Conservation (phyloP, 192 early-diverging fungal genomes). For the Coemansia sp. region DNA sequence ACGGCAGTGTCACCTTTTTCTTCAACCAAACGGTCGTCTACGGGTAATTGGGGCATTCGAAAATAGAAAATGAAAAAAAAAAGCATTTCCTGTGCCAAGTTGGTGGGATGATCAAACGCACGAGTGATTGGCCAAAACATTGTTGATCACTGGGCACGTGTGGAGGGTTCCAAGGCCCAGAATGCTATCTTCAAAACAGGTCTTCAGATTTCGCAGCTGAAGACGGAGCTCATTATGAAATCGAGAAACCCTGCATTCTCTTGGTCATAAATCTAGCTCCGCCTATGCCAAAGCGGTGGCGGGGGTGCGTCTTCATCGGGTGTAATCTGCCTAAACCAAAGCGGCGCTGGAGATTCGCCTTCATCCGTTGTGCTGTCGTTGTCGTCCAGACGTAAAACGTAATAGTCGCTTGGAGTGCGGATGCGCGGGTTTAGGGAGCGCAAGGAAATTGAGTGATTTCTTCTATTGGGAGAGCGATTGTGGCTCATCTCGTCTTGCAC, state of each 20-base stretch:
- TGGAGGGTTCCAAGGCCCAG: not conserved
- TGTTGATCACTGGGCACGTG: not conserved
- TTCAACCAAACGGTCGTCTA: not conserved
- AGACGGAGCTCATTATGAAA: no score
- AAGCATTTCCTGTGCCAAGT: not conserved
- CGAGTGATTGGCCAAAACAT: conserved; percentile 12
- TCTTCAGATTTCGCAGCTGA: no score
- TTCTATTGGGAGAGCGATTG: not conserved
- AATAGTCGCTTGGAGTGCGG: conserved; percentile 2
- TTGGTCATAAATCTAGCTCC: not conserved
- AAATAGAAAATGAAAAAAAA: not conserved
- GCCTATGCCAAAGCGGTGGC: not conserved
- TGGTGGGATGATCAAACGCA: conserved; percentile 8
- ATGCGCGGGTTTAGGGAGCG: not conserved
- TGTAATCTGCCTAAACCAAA: not conserved
- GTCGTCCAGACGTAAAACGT: conserved; percentile 18
- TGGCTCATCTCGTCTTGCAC: not conserved
- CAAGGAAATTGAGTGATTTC: not conserved
- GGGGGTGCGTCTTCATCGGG: no score
- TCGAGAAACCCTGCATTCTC: no score
- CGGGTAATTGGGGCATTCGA: no score
- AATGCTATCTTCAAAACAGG: no score
- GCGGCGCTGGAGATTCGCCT: not conserved
- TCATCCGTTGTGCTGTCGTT: conserved; percentile 17
- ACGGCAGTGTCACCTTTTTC: conserved; percentile 1